phyloP scores from a whole-genome alignment of 441 rosid genomes.

The Populus hybrid region DNA sequence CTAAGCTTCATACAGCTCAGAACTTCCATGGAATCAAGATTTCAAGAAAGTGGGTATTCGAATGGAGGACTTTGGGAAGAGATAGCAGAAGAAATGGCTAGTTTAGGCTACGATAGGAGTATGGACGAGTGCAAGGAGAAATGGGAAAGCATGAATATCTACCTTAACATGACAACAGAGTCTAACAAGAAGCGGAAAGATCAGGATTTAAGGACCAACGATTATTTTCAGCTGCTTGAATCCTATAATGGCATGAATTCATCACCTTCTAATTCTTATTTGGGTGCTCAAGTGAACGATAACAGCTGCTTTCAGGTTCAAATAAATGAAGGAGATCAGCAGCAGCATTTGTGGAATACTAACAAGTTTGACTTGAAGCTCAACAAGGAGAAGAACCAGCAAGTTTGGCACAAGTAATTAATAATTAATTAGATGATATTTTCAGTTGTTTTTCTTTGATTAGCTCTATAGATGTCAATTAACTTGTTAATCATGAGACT shows the following conservation, averaged over 20 bases:
- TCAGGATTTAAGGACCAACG: conserved; percentile 17
- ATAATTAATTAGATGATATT: too few relatives aligned
- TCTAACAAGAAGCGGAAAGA: conserved; percentile 23
- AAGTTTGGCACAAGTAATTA: conserved; percentile 6
- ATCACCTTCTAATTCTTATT: conserved; percentile 11
- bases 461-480: conserved; percentile 11
- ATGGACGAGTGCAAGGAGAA: conserved; percentile 33
- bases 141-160: conserved; percentile 34
- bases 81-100: conserved; percentile 37
- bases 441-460: background rate
- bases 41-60: conserved; percentile 29
- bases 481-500: conserved; percentile 1
- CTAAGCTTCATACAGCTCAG: conserved; percentile 35
- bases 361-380: conserved; percentile 11
- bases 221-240: conserved; percentile 20
- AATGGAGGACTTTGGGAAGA: conserved; percentile 41
- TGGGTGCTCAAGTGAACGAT: conserved; percentile 16
- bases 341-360: conserved; percentile 18
- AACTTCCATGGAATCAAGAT: conserved; percentile 32
- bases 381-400: conserved; percentile 20
- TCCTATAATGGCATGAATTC: conserved; percentile 20
- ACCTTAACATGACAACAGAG: conserved; percentile 26
- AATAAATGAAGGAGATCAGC: conserved; percentile 22
- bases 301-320: conserved; percentile 20
- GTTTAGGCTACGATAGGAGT: conserved; percentile 33